phyloP scores from a whole-genome alignment of 129 eudicot genomes.

The Flaveria sonorensis region DNA sequence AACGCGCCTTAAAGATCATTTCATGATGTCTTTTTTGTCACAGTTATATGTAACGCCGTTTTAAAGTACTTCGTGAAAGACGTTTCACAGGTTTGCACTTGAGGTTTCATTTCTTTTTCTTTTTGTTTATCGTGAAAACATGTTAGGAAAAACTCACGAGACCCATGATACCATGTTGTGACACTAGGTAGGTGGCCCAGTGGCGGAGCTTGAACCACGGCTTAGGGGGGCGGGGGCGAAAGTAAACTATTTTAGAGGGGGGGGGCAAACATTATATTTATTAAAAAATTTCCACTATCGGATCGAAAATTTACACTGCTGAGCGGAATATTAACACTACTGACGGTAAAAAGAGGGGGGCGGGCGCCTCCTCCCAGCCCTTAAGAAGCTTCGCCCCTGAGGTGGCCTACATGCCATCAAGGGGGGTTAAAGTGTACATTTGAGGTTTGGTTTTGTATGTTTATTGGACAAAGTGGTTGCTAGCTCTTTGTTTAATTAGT shows the following conservation, averaged over 20 bases:
- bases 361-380: too few species aligned
- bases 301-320: too few species aligned
- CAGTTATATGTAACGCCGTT: constrained; percentile 24
- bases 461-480: background rate
- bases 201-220: too few species aligned
- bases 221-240: too few species aligned
- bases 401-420: background rate
- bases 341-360: too few species aligned
- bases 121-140: background rate
- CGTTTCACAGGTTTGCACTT: constrained; percentile 30
- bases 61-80: constrained; percentile 31
- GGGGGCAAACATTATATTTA: too few species aligned
- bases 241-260: too few species aligned
- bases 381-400: too few species aligned
- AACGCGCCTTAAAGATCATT: background rate
- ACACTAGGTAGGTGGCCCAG: background rate
- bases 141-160: background rate
- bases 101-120: background rate
- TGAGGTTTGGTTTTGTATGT: background rate
- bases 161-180: background rate
- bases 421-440: background rate
- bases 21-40: background rate
- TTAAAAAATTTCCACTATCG: too few species aligned
- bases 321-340: too few species aligned
- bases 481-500: background rate